These are phyloP conservation scores for Candida odintsovae DNA, from an alignment of 805 yeast genomes.

Conservation along the genomic window DNA sequence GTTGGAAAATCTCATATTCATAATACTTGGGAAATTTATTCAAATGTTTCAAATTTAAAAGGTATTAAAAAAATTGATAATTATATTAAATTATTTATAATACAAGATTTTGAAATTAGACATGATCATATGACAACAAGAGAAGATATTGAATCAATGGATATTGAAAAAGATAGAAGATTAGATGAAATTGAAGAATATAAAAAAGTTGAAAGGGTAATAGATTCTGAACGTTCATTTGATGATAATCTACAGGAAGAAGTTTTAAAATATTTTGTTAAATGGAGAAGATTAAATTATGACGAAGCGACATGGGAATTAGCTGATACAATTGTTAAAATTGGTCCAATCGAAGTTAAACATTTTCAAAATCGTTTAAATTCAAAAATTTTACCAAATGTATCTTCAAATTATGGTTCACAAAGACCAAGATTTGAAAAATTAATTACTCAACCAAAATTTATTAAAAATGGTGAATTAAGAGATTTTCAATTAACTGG, in stretches of 20 bases:
- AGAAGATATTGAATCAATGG: conserved; percentile 92
- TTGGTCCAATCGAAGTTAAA: conserved; percentile 80
- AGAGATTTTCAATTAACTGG: conserved; percentile 98
- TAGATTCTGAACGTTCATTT: conserved; percentile 68
- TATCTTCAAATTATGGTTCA: conserved; percentile 69
- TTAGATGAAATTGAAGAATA: conserved; percentile 80
- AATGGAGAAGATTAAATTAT: conserved; percentile 90
- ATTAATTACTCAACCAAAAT: conserved; percentile 78
- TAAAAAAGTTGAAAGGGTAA: conserved; percentile 84
- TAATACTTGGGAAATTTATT: conserved; percentile 86
- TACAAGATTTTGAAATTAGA: conserved; percentile 70
- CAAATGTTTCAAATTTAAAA: conserved; percentile 37
- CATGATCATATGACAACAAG: conserved; percentile 76
- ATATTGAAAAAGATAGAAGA: conserved; percentile 79
- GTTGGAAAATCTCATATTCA: conserved; percentile 81
- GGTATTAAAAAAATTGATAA: conserved; percentile 88
- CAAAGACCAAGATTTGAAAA: conserved; percentile 88
- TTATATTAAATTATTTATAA: conserved; percentile 73
- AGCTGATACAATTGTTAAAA: conserved; percentile 77
- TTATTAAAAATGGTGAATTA: conserved; percentile 83
- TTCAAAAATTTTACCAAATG: conserved; percentile 78
- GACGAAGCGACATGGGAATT: conserved; percentile 98
- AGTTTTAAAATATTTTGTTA: conserved; percentile 75
- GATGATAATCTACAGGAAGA: conserved; percentile 54
- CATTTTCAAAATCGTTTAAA: conserved; percentile 75